phyloP scores from a whole-genome alignment of 2,329 filamentous ascomycete species.

The Furcasterigmium furcatum region DNA sequence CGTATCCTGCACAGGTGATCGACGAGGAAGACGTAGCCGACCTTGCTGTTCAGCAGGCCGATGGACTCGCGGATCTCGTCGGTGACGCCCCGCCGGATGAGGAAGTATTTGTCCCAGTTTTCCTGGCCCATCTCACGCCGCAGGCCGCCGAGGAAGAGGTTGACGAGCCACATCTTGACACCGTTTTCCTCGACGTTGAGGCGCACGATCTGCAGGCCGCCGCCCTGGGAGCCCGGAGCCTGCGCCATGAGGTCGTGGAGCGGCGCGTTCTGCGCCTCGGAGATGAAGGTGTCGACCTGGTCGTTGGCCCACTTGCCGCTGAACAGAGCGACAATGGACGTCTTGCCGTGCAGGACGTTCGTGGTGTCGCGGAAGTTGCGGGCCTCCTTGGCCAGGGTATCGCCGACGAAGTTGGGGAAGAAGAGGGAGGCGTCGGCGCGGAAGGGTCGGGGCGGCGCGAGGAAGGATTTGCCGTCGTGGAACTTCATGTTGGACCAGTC shows the following conservation, averaged over 20 bases:
- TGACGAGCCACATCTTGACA: constrained; percentile 59
- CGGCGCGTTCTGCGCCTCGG: constrained; percentile 63
- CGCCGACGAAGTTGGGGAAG: constrained; percentile 88
- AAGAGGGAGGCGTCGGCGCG: constrained; percentile 77
- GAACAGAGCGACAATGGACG: constrained; percentile 78
- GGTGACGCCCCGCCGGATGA: constrained; percentile 55
- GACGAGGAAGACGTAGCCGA: constrained; percentile 90
- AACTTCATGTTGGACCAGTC: constrained; percentile 85
- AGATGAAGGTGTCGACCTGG: constrained; percentile 73
- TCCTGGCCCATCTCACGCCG: constrained; percentile 44
- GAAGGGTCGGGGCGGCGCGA: constrained; percentile 82
- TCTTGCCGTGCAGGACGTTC: constrained; percentile 65
- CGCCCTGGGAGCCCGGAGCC: constrained; percentile 34
- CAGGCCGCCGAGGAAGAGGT: constrained; percentile 52
- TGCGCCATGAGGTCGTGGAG: constrained; percentile 59
- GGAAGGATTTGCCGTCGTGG: constrained; percentile 88
- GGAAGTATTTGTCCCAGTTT: constrained; percentile 59
- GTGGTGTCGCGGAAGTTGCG: constrained; percentile 66
- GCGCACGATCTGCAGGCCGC: constrained; percentile 64
- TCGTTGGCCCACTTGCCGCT: constrained; percentile 81
- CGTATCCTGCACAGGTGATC: constrained; percentile 85
- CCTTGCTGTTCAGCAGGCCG: constrained; percentile 80
- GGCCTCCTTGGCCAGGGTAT: constrained; percentile 63
- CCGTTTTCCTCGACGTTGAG: constrained; percentile 85
- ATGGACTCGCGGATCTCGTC: constrained; percentile 61